These are phyloP conservation scores for Blastobotrys serpentis DNA, from an alignment of 1,139 yeast species.

Conservation along the genomic window DNA sequence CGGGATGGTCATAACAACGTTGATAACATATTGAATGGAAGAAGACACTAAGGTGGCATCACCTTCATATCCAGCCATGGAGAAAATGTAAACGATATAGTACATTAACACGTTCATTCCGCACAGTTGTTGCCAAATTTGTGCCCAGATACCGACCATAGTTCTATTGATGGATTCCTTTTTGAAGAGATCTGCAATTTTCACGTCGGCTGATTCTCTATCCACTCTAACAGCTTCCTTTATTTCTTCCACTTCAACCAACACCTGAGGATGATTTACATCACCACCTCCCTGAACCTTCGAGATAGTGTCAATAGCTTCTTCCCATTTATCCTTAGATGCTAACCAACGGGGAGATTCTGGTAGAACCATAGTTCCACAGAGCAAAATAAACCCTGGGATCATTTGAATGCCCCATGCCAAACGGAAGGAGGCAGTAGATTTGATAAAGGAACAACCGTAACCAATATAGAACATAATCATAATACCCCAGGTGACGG, in stretches of 20 bases:
- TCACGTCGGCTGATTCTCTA: slow-evolving; percentile 27
- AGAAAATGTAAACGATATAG: slow-evolving; percentile 41
- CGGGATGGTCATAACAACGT: slow-evolving; percentile 43
- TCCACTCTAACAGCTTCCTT: slow-evolving; percentile 39
- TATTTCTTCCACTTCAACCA: no score
- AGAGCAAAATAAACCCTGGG: slow-evolving; percentile 55
- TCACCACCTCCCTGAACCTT: slow-evolving; percentile 53
- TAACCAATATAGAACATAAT: slow-evolving; percentile 59
- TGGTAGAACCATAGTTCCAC: slow-evolving; percentile 54
- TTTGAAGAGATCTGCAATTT: slow-evolving; percentile 49
- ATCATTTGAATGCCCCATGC: slow-evolving; percentile 69
- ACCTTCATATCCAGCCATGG: slow-evolving; percentile 41
- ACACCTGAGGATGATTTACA: slow-evolving; percentile 51
- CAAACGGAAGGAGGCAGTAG: slow-evolving; percentile 56
- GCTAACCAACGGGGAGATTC: slow-evolving; percentile 79
- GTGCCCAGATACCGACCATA: slow-evolving; percentile 55
- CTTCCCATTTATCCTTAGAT: slow-evolving; percentile 62
- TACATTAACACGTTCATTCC: slow-evolving; percentile 67
- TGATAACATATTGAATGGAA: slow-evolving; percentile 55
- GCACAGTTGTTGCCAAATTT: slow-evolving; percentile 70
- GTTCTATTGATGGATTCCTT: slow-evolving; percentile 53
- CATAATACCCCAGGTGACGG: slow-evolving; percentile 66
- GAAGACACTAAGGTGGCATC: slow-evolving; percentile 47
- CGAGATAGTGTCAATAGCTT: slow-evolving; percentile 54
- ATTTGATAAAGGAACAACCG: slow-evolving; percentile 54